phyloP scores from a whole-genome alignment of 2,329 filamentous ascomycete species.

The Dothistroma septosporum region DNA sequence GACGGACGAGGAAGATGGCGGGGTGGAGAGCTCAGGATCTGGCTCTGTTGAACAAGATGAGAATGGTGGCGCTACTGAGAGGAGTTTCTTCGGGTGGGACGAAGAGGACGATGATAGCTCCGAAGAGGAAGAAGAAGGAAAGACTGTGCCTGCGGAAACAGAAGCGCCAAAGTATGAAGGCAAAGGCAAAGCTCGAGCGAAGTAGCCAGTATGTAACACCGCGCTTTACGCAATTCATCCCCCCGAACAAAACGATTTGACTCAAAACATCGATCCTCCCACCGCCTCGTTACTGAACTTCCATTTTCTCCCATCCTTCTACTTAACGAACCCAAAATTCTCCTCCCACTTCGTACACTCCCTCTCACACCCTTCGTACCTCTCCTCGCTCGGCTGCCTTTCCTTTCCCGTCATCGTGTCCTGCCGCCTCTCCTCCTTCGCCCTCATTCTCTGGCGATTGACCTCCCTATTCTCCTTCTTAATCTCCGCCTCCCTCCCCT shows the following conservation, averaged over 20 bases:
- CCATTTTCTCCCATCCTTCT: no score
- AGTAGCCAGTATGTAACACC: background rate
- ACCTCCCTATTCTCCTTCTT: no score
- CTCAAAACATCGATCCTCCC: background rate
- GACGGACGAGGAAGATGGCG: conserved; percentile 25
- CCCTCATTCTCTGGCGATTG: no score
- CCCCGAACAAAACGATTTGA: background rate
- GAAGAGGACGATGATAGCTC: conserved; percentile 59
- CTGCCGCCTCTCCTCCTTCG: no score
- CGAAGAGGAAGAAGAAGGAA: conserved; percentile 46
- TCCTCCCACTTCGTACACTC: no score
- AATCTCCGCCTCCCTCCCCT: no score
- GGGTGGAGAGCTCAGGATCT: conserved; percentile 29
- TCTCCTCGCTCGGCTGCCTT: no score
- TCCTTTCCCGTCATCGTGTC: no score
- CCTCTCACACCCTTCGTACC: no score
- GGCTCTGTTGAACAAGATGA: conserved; percentile 29
- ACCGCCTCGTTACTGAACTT: background rate
- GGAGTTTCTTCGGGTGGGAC: conserved; percentile 70
- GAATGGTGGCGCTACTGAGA: conserved; percentile 39
- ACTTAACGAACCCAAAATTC: no score
- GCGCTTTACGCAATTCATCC: background rate
- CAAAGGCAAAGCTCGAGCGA: conserved; percentile 41
- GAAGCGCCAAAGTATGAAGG: conserved; percentile 34
- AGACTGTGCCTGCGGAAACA: conserved; percentile 21